Evolutionary conservation across 345 rosid genomes (phyloP).

Genomic region (Acer negundo): DNA sequence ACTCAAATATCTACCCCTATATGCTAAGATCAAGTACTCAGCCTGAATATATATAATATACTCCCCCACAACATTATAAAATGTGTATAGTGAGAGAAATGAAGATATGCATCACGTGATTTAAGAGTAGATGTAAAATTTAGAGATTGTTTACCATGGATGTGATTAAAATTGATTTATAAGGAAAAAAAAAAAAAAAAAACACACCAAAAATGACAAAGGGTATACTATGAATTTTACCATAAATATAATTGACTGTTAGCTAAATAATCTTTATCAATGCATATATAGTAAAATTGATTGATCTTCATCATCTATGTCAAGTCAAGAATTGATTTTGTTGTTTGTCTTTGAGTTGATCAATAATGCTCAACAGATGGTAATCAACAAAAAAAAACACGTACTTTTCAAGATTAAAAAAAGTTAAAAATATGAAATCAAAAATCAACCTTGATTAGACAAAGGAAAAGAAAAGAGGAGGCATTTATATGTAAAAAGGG

Average conservation of each 20-base stretch:
- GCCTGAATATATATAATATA: too few relatives aligned
- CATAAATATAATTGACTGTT: neutral
- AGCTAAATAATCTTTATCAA: neutral
- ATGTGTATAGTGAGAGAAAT: too few relatives aligned
- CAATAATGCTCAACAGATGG: conserved; percentile 25
- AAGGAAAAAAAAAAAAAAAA: too few relatives aligned
- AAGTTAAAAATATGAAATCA: conserved; percentile 23
- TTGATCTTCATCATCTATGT: neutral
- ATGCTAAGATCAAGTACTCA: too few relatives aligned
- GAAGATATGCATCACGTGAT: too few relatives aligned
- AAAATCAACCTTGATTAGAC: conserved; percentile 41
- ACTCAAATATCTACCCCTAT: too few relatives aligned
- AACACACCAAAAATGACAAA: too few relatives aligned
- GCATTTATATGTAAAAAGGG: conserved; percentile 20
- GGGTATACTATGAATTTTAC: too few relatives aligned
- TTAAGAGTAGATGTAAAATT: too few relatives aligned
- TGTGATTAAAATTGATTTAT: too few relatives aligned
- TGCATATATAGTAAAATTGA: neutral
- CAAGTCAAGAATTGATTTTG: neutral
- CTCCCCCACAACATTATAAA: too few relatives aligned
- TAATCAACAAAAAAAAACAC: conserved; percentile 27
- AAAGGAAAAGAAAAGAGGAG: conserved; percentile 21
- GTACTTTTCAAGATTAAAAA: conserved; percentile 15
- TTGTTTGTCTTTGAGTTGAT: conserved; percentile 14
- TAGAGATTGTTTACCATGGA: too few relatives aligned